These are phyloP conservation scores for Recurvomyces mirabilis DNA, from an alignment of 495 filamentous ascomycete species.

Conservation along the genomic window DNA sequence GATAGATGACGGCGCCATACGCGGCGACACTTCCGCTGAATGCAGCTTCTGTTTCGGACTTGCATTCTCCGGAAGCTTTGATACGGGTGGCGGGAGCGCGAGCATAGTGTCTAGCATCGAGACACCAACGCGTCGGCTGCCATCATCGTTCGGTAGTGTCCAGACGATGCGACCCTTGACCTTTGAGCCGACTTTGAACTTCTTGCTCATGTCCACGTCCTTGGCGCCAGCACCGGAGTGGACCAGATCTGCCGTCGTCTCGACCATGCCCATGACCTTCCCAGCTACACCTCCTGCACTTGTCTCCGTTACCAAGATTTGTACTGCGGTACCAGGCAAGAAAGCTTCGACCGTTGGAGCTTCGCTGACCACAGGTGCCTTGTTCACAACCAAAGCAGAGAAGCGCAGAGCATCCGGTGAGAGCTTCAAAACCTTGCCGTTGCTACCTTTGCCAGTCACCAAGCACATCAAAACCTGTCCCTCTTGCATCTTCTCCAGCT, in stretches of 20 bases:
- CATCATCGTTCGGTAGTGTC: conserved; percentile 65
- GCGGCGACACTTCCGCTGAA: conserved; percentile 27
- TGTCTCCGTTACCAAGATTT: conserved; percentile 70
- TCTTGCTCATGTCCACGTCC: conserved; percentile 54
- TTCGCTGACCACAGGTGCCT: conserved; percentile 42
- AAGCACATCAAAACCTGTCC: conserved; percentile 77
- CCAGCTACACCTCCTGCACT: conserved; percentile 51
- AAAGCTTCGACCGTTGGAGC: conserved; percentile 84
- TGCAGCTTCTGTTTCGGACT: conserved; percentile 19
- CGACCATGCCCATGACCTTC: conserved; percentile 84
- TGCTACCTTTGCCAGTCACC: conserved; percentile 60
- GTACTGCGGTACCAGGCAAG: conserved; percentile 77
- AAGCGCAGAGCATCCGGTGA: conserved; percentile 48
- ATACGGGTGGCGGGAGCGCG: conserved; percentile 42
- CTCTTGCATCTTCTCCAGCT: conserved; percentile 54
- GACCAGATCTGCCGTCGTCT: conserved; percentile 78
- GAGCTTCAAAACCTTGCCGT: conserved; percentile 75
- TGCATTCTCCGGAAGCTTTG: conserved; percentile 13
- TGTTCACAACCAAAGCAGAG: conserved; percentile 5
- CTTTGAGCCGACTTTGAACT: conserved; percentile 69
- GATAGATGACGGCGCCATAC: conserved; percentile 61
- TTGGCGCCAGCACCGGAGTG: conserved; percentile 66
- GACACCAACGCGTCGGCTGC: conserved; percentile 68
- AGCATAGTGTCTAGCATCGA: conserved; percentile 76
- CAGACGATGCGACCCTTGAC: conserved; percentile 77